Conservation (phyloP, 2,329 filamentous ascomycete species). For the Fusarium sambucinum region DNA sequence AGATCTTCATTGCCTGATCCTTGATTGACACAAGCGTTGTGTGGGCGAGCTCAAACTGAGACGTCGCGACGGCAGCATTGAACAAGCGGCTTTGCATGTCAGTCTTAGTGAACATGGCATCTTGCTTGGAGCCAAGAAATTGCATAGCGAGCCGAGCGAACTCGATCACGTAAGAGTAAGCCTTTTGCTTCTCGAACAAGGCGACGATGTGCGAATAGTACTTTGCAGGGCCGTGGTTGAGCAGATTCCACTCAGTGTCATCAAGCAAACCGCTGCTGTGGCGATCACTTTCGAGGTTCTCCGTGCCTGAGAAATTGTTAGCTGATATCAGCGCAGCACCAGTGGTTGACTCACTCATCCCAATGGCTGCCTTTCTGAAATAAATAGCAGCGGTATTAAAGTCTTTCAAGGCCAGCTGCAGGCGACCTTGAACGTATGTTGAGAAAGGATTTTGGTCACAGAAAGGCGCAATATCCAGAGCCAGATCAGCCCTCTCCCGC, state of each 20-base stretch:
- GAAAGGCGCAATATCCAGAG: conserved; percentile 68
- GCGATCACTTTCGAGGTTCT: conserved; percentile 61
- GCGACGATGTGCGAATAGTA: conserved; percentile 90
- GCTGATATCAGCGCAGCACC: conserved; percentile 18
- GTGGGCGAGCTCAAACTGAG: conserved; percentile 86
- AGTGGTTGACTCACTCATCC: conserved; percentile 75
- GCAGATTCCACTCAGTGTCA: conserved; percentile 76
- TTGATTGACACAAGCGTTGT: conserved; percentile 79
- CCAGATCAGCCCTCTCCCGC: conserved; percentile 69
- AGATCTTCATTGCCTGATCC: conserved; percentile 77
- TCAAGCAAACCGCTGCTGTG: conserved; percentile 77
- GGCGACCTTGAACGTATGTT: conserved; percentile 86
- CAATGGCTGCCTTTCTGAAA: conserved; percentile 86
- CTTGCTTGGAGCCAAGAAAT: conserved; percentile 58
- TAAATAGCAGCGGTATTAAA: conserved; percentile 77
- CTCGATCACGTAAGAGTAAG: conserved; percentile 84
- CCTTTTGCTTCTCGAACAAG: conserved; percentile 82
- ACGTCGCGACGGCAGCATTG: conserved; percentile 81
- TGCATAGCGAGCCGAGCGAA: conserved; percentile 83
- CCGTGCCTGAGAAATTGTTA: conserved; percentile 57
- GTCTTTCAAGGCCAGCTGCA: conserved; percentile 80
- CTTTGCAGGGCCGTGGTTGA: conserved; percentile 79
- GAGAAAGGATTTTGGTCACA: conserved; percentile 70
- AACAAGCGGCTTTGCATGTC: conserved; percentile 89
- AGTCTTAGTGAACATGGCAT: conserved; percentile 62